Evolutionary conservation across 257 asterid species (phyloP).

Genomic region (Eustoma russellianum): DNA sequence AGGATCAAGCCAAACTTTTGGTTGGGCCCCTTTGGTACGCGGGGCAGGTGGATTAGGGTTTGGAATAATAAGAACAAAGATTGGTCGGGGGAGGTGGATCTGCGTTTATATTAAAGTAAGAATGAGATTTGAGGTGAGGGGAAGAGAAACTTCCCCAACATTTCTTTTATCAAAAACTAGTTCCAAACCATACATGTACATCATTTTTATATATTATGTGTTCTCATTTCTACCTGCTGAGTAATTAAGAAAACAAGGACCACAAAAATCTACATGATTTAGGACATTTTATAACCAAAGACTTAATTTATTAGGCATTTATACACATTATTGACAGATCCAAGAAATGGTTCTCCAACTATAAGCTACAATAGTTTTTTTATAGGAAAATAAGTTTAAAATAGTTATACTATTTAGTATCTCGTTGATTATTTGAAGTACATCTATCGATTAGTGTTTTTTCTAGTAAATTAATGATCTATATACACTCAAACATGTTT

Average conservation of each 20-base stretch:
- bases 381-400: too few relatives aligned
- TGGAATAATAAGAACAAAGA: not conserved
- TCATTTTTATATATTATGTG: not conserved
- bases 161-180: slow-evolving; percentile 1
- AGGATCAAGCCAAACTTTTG: not conserved
- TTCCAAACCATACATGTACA: not conserved
- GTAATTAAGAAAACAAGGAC: not conserved
- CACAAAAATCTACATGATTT: not conserved
- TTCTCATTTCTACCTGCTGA: not conserved
- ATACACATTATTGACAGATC: too few relatives aligned
- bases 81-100: not conserved
- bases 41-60: too few relatives aligned
- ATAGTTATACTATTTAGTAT: too few relatives aligned
- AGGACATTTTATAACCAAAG: too few relatives aligned
- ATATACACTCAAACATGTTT: too few relatives aligned
- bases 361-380: too few relatives aligned
- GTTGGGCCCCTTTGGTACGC: too few relatives aligned
- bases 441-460: not conserved
- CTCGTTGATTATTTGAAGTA: too few relatives aligned
- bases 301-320: too few relatives aligned
- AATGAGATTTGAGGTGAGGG: slow-evolving; percentile 2
- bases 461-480: not conserved
- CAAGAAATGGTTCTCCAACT: too few relatives aligned
- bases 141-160: not conserved
- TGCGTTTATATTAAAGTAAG: slow-evolving; percentile 5